A percentile compares a stretch with the other conserved stretches of the same genome.
These are phyloP conservation scores for Aspergillus bombycis DNA, from an alignment of 2,329 filamentous ascomycete species.

Conservation along the genomic window DNA sequence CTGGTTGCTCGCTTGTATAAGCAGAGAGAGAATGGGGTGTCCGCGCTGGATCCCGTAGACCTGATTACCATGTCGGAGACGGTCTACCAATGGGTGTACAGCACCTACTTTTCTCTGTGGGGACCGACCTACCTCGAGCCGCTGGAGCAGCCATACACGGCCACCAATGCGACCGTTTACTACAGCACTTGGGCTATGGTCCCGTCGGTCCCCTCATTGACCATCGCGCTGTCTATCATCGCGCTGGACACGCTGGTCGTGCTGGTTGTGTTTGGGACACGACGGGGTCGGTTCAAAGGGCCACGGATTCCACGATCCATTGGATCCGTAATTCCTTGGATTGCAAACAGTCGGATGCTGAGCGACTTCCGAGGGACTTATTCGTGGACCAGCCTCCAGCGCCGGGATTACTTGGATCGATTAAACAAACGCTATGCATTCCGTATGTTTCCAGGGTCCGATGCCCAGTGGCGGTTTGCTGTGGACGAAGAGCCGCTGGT, in stretches of 20 bases:
- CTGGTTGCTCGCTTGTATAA: conserved; percentile 37
- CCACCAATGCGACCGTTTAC: conserved; percentile 31
- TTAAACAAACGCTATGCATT: conserved; percentile 37
- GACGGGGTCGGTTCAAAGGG: conserved; percentile 36
- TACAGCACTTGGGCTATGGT: conserved; percentile 36
- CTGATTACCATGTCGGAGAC: conserved; percentile 30
- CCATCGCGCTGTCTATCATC: conserved; percentile 34
- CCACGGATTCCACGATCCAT: conserved; percentile 39
- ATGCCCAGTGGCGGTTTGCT: conserved; percentile 35
- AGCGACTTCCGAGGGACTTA: conserved; percentile 35
- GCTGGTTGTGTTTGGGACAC: conserved; percentile 36
- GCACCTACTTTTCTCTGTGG: conserved; percentile 41
- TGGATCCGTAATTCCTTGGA: conserved; percentile 38
- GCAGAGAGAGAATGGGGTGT: conserved; percentile 27
- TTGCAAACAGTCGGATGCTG: conserved; percentile 38
- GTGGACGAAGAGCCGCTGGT: conserved; percentile 34
- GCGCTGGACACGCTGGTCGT: conserved; percentile 36
- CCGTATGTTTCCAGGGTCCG: conserved; percentile 33
- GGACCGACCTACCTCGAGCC: conserved; percentile 34
- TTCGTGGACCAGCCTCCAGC: conserved; percentile 31
- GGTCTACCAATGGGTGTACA: conserved; percentile 41
- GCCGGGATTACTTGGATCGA: conserved; percentile 28
- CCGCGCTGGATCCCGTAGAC: conserved; percentile 24
- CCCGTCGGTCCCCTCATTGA: conserved; percentile 32
- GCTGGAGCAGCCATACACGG: conserved; percentile 21